Evolutionary conservation across 2,329 filamentous ascomycete species (phyloP), one percentile per base, ranked within the genome.

Genomic region (Alternaria sp.): DNA sequence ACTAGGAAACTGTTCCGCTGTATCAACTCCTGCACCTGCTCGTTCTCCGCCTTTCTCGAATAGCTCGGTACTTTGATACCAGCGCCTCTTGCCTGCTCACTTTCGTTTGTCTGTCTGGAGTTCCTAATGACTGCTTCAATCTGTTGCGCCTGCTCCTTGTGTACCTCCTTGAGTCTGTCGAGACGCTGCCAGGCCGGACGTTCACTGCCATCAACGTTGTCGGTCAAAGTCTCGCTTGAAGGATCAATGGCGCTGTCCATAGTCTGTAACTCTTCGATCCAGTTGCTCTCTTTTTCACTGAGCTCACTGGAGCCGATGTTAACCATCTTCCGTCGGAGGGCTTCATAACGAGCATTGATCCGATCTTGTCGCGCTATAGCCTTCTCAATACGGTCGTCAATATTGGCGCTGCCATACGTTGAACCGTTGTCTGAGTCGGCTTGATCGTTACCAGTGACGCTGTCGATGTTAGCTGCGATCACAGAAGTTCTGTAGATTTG

Each of bases 401-500:
- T 84, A 63, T 84, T 83, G 51, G 81, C 81, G 50, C 85, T 84
- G 56, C 83, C 84, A 10, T 79, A 76, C 7, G 76, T 76, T 7
- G 80, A 80, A 41, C 83, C 80, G 21, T 80, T 80, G 31, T 82
- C 79, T 5, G 67, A 64, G 23, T 44, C 44, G 23, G 56, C 51
- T 21, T 81, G 80, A 57, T 88, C 86, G 41, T 84, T 83, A 3
- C 86, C 86, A 5, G 84, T 86, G 57, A 92, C 85, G 39, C 81
- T 81, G 63, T 93, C 89, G 29, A 93, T 86, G 65, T 86, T 86
- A 37, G 82, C 80, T 71, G 86, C 86, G 39, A 91, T 83, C 67
- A 90, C 85, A 53, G 86, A 85, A 28, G 86, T 88, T 65, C 88
- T 87, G 60, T 79, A 79, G 24, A 93, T 84, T 72, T 93, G 90